Evolutionary conservation across 208 protist species (phyloP), one percentile per base, ranked within the genome.

Genomic region (Dictyostelium gargantuum): DNA sequence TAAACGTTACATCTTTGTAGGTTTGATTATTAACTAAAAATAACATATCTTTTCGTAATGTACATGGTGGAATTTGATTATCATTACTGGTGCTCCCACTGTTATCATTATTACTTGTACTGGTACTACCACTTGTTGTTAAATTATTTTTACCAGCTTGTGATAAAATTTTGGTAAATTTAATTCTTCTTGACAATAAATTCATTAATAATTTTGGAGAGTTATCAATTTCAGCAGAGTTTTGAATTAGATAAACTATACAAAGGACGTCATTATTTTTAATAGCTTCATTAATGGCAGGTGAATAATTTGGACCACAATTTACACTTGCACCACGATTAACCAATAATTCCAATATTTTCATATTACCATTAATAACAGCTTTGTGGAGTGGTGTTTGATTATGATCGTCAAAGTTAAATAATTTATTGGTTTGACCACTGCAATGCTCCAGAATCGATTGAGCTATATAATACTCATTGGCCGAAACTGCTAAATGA

Each of bases 361-460:
- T 77, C 4, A 94, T 23, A 54, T 94, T 82, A 23, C 94, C 94
- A 66, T 95, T 95, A 26, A 85, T 54, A 3, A 81, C 79, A 0
- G 94, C 85, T 61, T 75, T 79, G 46, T 93, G 89, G 6, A 95
- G 84, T 54, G 74, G 77, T 44, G 92, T 82, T 21, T 80, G 52
- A 26, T 86, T 63, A 26, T 80, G 80, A 1, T 92, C 42, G 75
- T 93, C 93, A 21, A 80, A 80, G 19, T 52, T 9, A 66, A 84
- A 46, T 0, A 93, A 23, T 15, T 89, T 66, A 32, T n/a, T 44
- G n/a, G 82, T 84, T 1, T 44, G 80, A 32, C 32, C 29, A 21
- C 42, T 11, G n/a, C 46, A 63, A 35, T 76, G 44, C 15, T 84
- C 80, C 23, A 95, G 40, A 19, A 92, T 61, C 26, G 79, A 44